Evolutionary conservation across 352 stramenopile species (phyloP), one percentile per base, ranked within the genome.

Genomic region (Globisporangium acanthophoron): DNA sequence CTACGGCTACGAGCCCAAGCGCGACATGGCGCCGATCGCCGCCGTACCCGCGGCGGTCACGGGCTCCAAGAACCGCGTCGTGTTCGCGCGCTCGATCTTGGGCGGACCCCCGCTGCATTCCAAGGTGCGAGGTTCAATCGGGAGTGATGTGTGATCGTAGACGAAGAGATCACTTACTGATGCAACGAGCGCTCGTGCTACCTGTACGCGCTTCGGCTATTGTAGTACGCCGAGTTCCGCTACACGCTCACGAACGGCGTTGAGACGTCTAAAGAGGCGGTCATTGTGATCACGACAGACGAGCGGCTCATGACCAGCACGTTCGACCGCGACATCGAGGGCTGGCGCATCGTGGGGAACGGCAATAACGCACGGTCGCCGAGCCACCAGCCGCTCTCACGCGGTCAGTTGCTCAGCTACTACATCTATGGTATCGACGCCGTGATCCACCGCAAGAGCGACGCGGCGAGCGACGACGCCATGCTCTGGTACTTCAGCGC

Each of bases 1-100:
- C 57, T 96, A 97, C 59, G 91, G 75, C 9, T 91, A 91, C 44
- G 89, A 97, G 15, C 91, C 91, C 16, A 96, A 96, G 63, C 74
- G 70, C 27, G 72, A 78, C 7, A 69, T 69, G 40, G 70, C 58
- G 2, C 57, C 79, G 12, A 93, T 97, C 43, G 69, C 71, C 0
- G 68, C 56, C 6, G 74, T 85, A 1, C 80, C 76, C 2, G 76
- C 74, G 3, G 46, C 60, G 18, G 77, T 97, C 53, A 94, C 83
- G 3, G 91, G 88, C 16, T 92, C 84, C 31, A 88, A 90, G 59
- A 95, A 92, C 51, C 80, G 89, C 7, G 70, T 96, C 0, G 73
- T 97, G 18, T 97, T 97, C 64, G 64, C 80, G 24, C 73, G 88
- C 35, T 73, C 87, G 18, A 71, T 81, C 11, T 88, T 79, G 45